Evolutionary conservation across 495 filamentous ascomycete species (phyloP).

Genomic region (Daldinia concentrica): DNA sequence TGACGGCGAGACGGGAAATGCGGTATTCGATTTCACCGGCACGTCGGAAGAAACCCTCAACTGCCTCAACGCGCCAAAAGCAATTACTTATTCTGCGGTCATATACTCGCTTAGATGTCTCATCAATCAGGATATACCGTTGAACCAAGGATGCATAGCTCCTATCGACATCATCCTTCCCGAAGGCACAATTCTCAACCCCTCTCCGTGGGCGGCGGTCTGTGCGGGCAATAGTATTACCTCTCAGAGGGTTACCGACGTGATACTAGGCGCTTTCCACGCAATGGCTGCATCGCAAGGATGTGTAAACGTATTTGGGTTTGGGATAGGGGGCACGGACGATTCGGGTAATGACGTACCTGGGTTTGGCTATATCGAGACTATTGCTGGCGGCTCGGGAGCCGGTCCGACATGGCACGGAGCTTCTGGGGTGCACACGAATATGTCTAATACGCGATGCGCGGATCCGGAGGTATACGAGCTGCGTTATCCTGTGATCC

Average conservation of each 20-base stretch:
- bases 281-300: constrained; percentile 83
- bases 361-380: constrained; percentile 88
- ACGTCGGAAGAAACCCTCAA: constrained; percentile 82
- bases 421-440: constrained; percentile 78
- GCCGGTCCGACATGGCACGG: constrained; percentile 80
- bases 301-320: constrained; percentile 78
- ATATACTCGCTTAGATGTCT: constrained; percentile 85
- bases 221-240: constrained; percentile 87
- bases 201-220: constrained; percentile 78
- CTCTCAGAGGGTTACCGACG: constrained; percentile 79
- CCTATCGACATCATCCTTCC: constrained; percentile 80
- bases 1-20: constrained; percentile 75
- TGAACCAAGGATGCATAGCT: constrained; percentile 87
- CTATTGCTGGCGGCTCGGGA: constrained; percentile 80
- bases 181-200: constrained; percentile 74
- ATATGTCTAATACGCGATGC: constrained; percentile 90
- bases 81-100: constrained; percentile 83
- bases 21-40: constrained; percentile 67
- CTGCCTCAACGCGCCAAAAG: constrained; percentile 83
- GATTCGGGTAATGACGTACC: constrained; percentile 55
- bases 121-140: constrained; percentile 82
- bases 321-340: constrained; percentile 71
- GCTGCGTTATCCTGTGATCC: constrained; percentile 77
- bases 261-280: constrained; percentile 79
- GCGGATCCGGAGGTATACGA: constrained; percentile 86